Percentiles rank a stretch among this genome's conserved stretches.
Conservation (phyloP, 2,329 filamentous ascomycete species). For the Trichoderma pleuroti region DNA sequence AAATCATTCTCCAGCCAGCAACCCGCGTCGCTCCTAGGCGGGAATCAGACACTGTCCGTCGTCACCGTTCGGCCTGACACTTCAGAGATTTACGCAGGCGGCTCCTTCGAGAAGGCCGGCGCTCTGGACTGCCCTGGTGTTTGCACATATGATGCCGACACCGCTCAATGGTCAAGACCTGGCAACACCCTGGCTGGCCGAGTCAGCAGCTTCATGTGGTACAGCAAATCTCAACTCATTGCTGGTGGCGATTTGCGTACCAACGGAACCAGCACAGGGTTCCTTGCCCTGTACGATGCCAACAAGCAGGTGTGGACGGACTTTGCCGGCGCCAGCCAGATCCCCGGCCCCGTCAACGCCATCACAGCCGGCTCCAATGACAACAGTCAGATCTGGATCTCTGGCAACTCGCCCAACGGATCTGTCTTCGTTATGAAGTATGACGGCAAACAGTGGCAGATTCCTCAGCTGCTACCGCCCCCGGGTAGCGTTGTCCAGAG, state of each 20-base stretch:
- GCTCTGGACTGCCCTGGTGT: constrained; percentile 77
- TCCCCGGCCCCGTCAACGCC: constrained; percentile 78
- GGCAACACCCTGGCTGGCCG: constrained; percentile 68
- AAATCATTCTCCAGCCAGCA: constrained; percentile 67
- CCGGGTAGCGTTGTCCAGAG: constrained; percentile 67
- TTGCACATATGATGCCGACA: constrained; percentile 71
- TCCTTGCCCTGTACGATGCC: constrained; percentile 70
- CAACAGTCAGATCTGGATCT: constrained; percentile 74
- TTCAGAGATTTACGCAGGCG: constrained; percentile 78
- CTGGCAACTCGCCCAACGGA: constrained; percentile 62
- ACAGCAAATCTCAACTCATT: constrained; percentile 65
- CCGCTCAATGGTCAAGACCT: constrained; percentile 74
- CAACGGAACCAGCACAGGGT: constrained; percentile 57
- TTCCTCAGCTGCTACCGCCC: constrained; percentile 61
- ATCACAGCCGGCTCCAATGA: constrained; percentile 71
- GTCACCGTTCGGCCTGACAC: constrained; percentile 70
- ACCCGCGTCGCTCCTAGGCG: constrained; percentile 63
- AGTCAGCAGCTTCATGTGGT: constrained; percentile 73
- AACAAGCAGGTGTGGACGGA: constrained; percentile 63
- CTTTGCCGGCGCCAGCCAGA: constrained; percentile 57
- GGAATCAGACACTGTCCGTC: constrained; percentile 67
- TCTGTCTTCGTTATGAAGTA: constrained; percentile 79
- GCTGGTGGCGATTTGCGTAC: constrained; percentile 74
- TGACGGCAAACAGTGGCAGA: constrained; percentile 67
- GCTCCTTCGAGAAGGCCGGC: constrained; percentile 78